Base-by-base conservation (phyloP, 2,329 filamentous ascomycete genomes). In the Neophaeococcomyces aloes region DNA sequence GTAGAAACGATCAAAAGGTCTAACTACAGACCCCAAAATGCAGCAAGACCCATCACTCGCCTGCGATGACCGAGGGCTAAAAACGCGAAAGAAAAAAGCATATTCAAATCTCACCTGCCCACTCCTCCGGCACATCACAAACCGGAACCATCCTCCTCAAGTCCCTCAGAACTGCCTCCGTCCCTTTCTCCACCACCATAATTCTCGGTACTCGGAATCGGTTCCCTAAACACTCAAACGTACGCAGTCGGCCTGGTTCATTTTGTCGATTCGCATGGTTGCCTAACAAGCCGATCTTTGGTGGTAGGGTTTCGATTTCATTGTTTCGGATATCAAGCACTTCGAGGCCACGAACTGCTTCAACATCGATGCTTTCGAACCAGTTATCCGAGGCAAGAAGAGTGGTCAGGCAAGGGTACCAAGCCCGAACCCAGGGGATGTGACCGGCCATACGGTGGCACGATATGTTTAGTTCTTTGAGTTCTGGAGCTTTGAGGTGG, bases 191-290 rank as follows among this genome's bases (percentile, higher is more conserved):
- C 37, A 96, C 66, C 5, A 94, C 75, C 50, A 83, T 83, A 67
- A 83, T 88, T 45, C 84, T 78, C 0, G 89, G 89, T 25, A 95
- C 86, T 25, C 86, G 74, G 65, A 96, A 96, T 25, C 79, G 74
- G 60, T 96, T 96, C 0, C 87, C 87, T 21, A 76, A 76, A 3
- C 94, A 82, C 37, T 94, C 82, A 23, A 55, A 34, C 7, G 95
- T 67, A 42, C 70, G 75, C 62, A 70, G 83, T 67, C 65, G 77
- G 50, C 55, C 78, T 65, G 58, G 57, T 56, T 59, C 60, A n/a
- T 59, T 63, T 15, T 55, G n/a, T n/a, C n/a, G 49, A 14, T 56
- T 54, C 7, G 62, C 60, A 19, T 68, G 69, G 1, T 79, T 81
- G 18, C 81, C 79, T 0, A 94, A 69, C 10, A 94, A 67, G 0